These are phyloP conservation scores for Umbilicus rupestris DNA, from an alignment of 164 flowering plant genomes.

Conservation along the genomic window DNA sequence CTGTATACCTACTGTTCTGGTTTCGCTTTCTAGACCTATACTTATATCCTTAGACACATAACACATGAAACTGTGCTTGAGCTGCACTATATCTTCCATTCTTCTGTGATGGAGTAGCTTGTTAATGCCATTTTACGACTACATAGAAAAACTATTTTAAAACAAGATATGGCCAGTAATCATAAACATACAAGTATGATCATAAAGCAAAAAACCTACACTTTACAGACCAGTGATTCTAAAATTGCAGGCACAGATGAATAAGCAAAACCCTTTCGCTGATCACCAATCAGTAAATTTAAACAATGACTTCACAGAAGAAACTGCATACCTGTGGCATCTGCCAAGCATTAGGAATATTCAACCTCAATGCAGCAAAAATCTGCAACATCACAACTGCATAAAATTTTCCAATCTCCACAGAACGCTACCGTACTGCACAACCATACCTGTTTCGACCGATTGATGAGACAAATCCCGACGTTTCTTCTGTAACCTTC, in stretches of 20 bases:
- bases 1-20: too few relatives aligned
- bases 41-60: too few relatives aligned
- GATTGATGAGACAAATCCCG: constrained; percentile 70
- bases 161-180: neutral
- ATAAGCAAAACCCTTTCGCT: neutral
- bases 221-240: neutral
- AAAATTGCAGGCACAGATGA: neutral
- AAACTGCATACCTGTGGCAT: constrained; percentile 39
- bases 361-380: constrained; percentile 79
- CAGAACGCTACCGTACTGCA: neutral
- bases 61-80: too few relatives aligned
- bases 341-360: constrained; percentile 76
- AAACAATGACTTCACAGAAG: too few relatives aligned
- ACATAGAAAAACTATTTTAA: neutral
- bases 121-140: neutral
- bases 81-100: too few relatives aligned
- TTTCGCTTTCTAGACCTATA: too few relatives aligned
- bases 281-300: too few relatives aligned
- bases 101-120: neutral
- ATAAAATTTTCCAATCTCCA: neutral
- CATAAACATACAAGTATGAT: neutral
- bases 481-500: constrained; percentile 76
- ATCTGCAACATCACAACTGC: constrained; percentile 29
- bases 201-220: neutral
- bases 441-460: constrained; percentile 46